Evolutionary conservation across 306 rosid genomes (phyloP).

Genomic region (Sphenostylis stenocarpa): DNA sequence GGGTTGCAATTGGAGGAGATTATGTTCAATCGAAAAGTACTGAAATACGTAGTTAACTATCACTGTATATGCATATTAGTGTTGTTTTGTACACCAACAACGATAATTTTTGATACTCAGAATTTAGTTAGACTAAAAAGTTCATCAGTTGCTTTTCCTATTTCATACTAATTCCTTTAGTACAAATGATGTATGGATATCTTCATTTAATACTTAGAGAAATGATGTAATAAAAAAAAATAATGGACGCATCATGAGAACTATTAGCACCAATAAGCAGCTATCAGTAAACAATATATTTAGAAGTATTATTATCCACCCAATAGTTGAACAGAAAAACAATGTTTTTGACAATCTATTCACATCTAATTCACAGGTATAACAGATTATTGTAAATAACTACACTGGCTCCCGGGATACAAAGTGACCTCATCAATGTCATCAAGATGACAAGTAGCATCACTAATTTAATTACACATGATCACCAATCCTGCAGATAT

Average conservation of each 20-base stretch:
- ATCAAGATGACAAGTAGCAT: conserved; percentile 22
- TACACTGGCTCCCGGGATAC: conserved; percentile 16
- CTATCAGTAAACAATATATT: neutral
- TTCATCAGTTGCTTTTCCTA: no score
- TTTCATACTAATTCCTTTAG: no score
- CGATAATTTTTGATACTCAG: neutral
- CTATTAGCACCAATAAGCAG: neutral
- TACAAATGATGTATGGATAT: neutral
- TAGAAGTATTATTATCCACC: conserved; percentile 4
- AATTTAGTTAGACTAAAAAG: neutral
- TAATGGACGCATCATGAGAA: neutral
- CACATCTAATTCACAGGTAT: conserved; percentile 27
- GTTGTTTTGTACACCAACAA: no score
- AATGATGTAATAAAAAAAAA: neutral
- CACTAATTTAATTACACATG: conserved; percentile 21
- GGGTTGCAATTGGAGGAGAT: no score
- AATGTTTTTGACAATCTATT: conserved; percentile 17
- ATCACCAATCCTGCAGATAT: conserved; percentile 32
- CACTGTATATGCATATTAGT: no score
- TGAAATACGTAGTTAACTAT: conserved; percentile 19
- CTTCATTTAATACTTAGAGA: neutral
- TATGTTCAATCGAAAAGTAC: no score
- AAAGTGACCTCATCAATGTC: conserved; percentile 22
- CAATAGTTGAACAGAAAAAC: conserved; percentile 1
- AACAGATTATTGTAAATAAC: conserved; percentile 9